Percentiles rank a stretch among this genome's conserved stretches.
These are phyloP conservation scores for Microsporum canis DNA, from an alignment of 2,329 filamentous ascomycete genomes.

Conservation along the genomic window DNA sequence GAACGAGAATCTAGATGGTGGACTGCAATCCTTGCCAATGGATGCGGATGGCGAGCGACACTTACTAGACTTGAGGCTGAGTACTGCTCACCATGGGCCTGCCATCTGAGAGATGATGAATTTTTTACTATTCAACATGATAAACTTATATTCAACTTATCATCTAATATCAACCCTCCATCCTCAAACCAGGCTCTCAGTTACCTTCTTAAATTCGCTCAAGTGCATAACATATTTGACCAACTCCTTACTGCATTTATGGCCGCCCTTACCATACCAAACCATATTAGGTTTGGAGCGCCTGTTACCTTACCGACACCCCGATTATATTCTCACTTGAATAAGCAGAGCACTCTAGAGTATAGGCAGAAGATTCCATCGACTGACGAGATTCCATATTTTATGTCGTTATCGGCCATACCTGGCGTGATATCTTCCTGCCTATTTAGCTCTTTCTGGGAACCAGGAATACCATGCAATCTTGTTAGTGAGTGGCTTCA, in stretches of 20 bases:
- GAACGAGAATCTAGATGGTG: slow-evolving; percentile 10
- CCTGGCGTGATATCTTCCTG: slow-evolving; percentile 7
- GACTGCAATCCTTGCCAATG: slow-evolving; percentile 9
- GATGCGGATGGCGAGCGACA: slow-evolving; percentile 10
- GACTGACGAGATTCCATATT: slow-evolving; percentile 8
- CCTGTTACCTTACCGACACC: slow-evolving; percentile 9
- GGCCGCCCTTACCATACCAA: slow-evolving; percentile 12
- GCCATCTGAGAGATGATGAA: slow-evolving; percentile 7
- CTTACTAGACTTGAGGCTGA: neutral
- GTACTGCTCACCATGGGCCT: slow-evolving; percentile 8
- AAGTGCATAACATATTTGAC: slow-evolving; percentile 11
- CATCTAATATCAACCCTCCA: slow-evolving; percentile 5
- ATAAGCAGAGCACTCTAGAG: neutral
- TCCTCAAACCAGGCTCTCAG: slow-evolving; percentile 11
- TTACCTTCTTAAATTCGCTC: slow-evolving; percentile 13
- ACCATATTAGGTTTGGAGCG: slow-evolving; percentile 11
- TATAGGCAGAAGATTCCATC: slow-evolving; percentile 7
- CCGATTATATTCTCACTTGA: neutral
- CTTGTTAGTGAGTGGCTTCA: slow-evolving; percentile 10
- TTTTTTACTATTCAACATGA: slow-evolving; percentile 4
- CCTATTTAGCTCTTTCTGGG: slow-evolving; percentile 10
- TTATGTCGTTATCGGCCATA: slow-evolving; percentile 9
- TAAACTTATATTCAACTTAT: neutral
- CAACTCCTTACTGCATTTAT: slow-evolving; percentile 12
- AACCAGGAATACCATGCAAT: slow-evolving; percentile 8